Base-by-base conservation (phyloP, 2,329 filamentous ascomycete genomes). In the Stachybotrys elegans region DNA sequence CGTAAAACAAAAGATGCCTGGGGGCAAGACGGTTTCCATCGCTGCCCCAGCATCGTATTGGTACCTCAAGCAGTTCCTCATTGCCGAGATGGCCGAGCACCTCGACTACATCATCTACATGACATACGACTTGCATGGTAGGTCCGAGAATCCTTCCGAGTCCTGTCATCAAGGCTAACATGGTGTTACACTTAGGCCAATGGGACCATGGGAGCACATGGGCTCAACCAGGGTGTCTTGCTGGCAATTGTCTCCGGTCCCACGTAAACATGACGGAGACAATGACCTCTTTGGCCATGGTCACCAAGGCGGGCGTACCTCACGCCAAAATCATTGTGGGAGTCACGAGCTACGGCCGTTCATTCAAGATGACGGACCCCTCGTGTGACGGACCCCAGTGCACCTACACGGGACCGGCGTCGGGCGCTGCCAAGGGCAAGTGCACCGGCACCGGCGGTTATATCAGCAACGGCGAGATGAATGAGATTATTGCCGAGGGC, bases 261-360 rank as follows among this genome's bases (percentile, higher is more conserved):
- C 55, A 67, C 27, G 52, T 68, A 43, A 69, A 68, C 45, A 19
- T 58, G 16, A 69, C 56, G 1, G 65, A 71, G 48, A 68, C 63
- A 0, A 42, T 47, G 1, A 51, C 47, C 8, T 42, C 66, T 0
- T 46, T 71, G 5, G 43, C 55, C 5, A 66, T 66, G 54, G 48
- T 59, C 16, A 60, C 53, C 17, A 53, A 47, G n/a, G 48, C 49
- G 3, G 50, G 44, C 11, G 43, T 52, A 1, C n/a, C 37, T 0
- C 32, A 42, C 13, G 42, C 43, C 22, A 51, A 51, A 39, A 22
- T 51, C n/a, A 37, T 48, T 16, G 38, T 53, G 8, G 48, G 50
- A 0, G 45, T 47, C 4, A 16, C 46, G 2, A 51, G 47, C 37
- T 55, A 52, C 34, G 60, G 60, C 0, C 47, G 61, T 2, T 56